phyloP scores from a whole-genome alignment of 1,284 basidiomycete species.

The Hemileia vastatrix region DNA sequence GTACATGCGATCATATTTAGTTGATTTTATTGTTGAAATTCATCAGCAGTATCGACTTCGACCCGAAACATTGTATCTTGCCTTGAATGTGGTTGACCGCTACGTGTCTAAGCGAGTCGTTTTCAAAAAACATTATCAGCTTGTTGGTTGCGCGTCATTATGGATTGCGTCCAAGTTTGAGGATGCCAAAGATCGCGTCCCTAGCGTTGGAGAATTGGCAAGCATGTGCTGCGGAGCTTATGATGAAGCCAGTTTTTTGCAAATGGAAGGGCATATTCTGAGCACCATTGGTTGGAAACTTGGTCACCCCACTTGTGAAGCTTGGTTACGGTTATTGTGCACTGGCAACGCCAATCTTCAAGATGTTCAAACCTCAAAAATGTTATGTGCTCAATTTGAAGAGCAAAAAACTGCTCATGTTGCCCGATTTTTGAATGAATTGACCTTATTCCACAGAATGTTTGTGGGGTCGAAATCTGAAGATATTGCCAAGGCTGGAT shows the following conservation, averaged over 20 bases:
- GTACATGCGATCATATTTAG: conserved; percentile 92
- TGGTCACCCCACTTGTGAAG: conserved; percentile 95
- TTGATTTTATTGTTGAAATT: conserved; percentile 97
- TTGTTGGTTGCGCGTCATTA: conserved; percentile 93
- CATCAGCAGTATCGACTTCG: conserved; percentile 94
- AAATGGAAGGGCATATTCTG: conserved; percentile 92
- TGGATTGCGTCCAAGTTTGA: conserved; percentile 99
- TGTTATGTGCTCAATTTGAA: conserved; percentile 57
- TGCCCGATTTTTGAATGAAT: conserved; percentile 95
- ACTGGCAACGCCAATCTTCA: conserved; percentile 31
- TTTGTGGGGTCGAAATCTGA: conserved; percentile 80
- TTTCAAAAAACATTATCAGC: conserved; percentile 98
- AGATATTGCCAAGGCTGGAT: conserved; percentile 71
- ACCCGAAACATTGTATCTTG: conserved; percentile 95
- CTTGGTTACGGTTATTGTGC: conserved; percentile 68
- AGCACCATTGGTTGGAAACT: conserved; percentile 91
- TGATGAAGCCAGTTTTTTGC: conserved; percentile 88
- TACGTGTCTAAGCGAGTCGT: conserved; percentile 98
- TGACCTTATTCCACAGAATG: conserved; percentile 91
- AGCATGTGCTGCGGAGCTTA: conserved; percentile 92
- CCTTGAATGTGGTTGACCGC: conserved; percentile 96
- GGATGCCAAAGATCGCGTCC: conserved; percentile 96
- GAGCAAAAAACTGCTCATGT: conserved; percentile 83
- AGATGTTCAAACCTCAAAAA: conserved; percentile 49
- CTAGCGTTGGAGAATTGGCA: conserved; percentile 82